Evolutionary conservation across 306 rosid genomes (phyloP).

Genomic region (Geum urbanum): DNA sequence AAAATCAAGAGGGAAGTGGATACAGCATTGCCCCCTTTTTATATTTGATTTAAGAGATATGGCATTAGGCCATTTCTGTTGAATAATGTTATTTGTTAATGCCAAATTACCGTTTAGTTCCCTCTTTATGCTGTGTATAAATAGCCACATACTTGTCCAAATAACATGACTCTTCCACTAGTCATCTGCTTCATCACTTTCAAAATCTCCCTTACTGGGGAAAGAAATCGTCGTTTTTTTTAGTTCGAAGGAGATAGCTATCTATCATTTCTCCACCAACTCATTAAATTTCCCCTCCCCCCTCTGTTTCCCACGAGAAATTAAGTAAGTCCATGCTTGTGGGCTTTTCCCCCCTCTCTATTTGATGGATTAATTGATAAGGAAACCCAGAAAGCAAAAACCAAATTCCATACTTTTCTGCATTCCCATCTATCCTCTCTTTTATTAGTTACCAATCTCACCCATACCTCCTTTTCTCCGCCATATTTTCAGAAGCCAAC

Average conservation of each 20-base stretch:
- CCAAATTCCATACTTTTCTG: neutral
- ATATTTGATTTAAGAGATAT: no score
- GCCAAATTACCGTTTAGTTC: neutral
- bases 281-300: neutral
- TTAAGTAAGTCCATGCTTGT: neutral
- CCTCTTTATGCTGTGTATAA: neutral
- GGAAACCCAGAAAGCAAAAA: neutral
- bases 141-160: neutral
- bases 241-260: neutral
- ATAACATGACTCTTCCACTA: neutral
- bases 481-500: neutral
- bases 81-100: neutral
- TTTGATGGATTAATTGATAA: neutral
- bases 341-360: neutral
- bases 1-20: no score
- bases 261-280: neutral
- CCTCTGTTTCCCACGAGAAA: neutral
- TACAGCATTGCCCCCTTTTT: no score
- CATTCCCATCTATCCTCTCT: neutral
- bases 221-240: neutral
- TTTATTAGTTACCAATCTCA: neutral
- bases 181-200: neutral
- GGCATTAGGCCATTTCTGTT: neutral
- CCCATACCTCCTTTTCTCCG: neutral
- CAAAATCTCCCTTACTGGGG: neutral